Conservation (phyloP, 2,329 filamentous ascomycete genomes). For the Mariannaea sp. region DNA sequence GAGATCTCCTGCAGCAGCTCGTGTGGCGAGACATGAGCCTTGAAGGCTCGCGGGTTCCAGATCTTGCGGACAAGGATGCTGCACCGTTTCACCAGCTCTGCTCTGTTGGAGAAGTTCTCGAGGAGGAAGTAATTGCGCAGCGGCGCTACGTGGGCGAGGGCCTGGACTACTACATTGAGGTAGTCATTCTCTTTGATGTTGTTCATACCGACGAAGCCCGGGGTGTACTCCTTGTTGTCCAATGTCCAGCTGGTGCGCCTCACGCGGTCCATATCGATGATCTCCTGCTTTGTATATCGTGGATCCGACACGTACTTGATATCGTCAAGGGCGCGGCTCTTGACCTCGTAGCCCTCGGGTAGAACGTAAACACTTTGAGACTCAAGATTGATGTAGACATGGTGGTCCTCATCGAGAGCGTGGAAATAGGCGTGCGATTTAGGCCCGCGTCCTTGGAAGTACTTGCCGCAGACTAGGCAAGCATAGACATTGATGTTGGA, state of each 20-base stretch:
- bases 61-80: conserved; percentile 93
- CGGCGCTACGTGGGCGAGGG: conserved; percentile 85
- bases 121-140: conserved; percentile 91
- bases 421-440: conserved; percentile 98
- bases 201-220: conserved; percentile 98
- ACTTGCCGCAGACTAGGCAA: conserved; percentile 95
- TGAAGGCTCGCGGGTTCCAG: conserved; percentile 97
- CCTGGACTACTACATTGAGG: conserved; percentile 92
- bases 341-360: conserved; percentile 96
- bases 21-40: conserved; percentile 94
- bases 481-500: conserved; percentile 99
- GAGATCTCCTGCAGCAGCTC: conserved; percentile 95
- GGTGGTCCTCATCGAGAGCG: conserved; percentile 90
- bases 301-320: conserved; percentile 98
- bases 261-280: conserved; percentile 75
- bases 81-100: conserved; percentile 86
- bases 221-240: conserved; percentile 81
- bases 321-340: conserved; percentile 91
- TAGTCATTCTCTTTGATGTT: conserved; percentile 99
- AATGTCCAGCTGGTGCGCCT: conserved; percentile 73
- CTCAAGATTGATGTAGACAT: conserved; percentile 98
- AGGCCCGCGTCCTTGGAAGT: conserved; percentile 90
- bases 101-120: conserved; percentile 71
- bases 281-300: conserved; percentile 78
- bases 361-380: conserved; percentile 89